A percentile compares a stretch with the other conserved stretches of the same genome.
Conservation (phyloP, 1,139 yeast genomes). For the Suhomyces taliae region DNA sequence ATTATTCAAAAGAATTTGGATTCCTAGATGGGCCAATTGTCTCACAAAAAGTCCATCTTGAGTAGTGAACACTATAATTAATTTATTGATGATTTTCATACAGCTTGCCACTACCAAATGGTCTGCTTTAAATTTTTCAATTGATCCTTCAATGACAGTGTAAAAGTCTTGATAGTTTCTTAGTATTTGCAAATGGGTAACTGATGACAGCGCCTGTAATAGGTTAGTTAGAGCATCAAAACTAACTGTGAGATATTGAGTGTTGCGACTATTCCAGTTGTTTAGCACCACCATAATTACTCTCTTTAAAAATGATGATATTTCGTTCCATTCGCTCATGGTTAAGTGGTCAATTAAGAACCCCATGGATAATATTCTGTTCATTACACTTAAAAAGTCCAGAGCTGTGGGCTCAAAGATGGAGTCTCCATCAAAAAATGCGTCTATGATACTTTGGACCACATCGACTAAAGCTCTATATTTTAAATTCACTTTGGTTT, state of each 20-base stretch:
- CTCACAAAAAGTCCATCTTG: constrained; percentile 32
- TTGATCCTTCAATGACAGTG: constrained; percentile 21
- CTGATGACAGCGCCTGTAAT: constrained; percentile 28
- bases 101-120: constrained; percentile 22
- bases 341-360: constrained; percentile 43
- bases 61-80: constrained; percentile 32
- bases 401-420: constrained; percentile 36
- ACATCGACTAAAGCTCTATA: constrained; percentile 33
- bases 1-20: constrained; percentile 26
- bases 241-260: constrained; percentile 29
- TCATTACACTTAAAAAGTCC: constrained; percentile 33
- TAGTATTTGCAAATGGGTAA: constrained; percentile 21
- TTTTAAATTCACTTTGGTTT: constrained; percentile 25
- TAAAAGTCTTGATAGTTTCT: constrained; percentile 24
- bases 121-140: constrained; percentile 23
- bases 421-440: constrained; percentile 13
- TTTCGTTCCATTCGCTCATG: constrained; percentile 29
- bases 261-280: constrained; percentile 15
- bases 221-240: constrained; percentile 24
- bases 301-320: constrained; percentile 25
- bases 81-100: constrained; percentile 39
- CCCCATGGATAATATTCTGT: constrained; percentile 26
- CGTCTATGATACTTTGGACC: constrained; percentile 22
- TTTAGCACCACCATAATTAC: constrained; percentile 15
- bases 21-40: constrained; percentile 32